Evolutionary conservation across 1,284 basidiomycete genomes (phyloP), one percentile per base, ranked within the genome.

Genomic region (Neonothopanus nambi): DNA sequence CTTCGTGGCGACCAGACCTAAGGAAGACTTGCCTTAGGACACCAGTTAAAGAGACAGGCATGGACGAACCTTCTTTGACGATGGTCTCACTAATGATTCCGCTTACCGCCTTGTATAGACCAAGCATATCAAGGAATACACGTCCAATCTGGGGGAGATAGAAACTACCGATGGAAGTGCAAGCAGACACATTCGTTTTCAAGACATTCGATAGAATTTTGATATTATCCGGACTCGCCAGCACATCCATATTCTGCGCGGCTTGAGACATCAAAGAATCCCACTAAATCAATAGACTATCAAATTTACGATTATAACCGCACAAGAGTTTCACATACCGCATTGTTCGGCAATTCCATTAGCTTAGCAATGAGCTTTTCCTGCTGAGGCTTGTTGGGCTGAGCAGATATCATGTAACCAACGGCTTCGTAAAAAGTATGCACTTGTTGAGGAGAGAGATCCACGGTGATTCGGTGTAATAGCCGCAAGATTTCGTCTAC

Each of bases 321-420:
- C 40, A 4, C 45, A 44, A 36, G 18, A 51, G 9, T 48, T 17
- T 33, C n/a, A 74, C 87, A 52, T 70, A 91, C 92, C 41, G 95
- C 96, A 62, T 90, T 95, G 70, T 99, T 99, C 0, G 97, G 97
- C 62, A 98, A 75, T 62, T 97, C 93, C 97, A 99, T 99, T 49
- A 99, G 74, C 68, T 95, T 97, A 23, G 85, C 79, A 53, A 99
- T 98, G 53, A 99, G 78, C 59, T 93, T 90, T 75, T 99, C 97
- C 71, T 98, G 97, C 61, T 91, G 92, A 15, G 93, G 89, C 69
- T 97, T 96, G 72, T 99, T 98, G 41, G 96, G 96, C 69, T 99
- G 97, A 1, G 96, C 95, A 17, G 95, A 94, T 63, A 99, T 98
- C 97, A 99, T 99, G 76, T 98, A 95, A 18, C 97, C 97, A 46